Evolutionary conservation across 2,329 filamentous ascomycete genomes (phyloP), one percentile per base, ranked within the genome.

Genomic region (Claviceps pazoutovae): DNA sequence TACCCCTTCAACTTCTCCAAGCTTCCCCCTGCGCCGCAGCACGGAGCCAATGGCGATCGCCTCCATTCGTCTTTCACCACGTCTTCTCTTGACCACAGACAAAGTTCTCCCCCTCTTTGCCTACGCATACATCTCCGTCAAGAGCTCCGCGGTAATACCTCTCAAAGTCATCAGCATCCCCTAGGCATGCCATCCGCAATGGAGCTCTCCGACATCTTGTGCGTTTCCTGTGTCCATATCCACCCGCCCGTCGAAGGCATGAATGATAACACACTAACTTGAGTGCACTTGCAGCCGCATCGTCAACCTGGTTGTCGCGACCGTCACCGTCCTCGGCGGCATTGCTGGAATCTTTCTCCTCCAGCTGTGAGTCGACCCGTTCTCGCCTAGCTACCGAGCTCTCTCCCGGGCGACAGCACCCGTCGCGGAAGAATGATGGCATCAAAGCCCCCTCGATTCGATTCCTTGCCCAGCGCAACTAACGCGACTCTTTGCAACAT

Each of bases 161-260:
- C 38, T 26, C 16, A 38, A 42, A 19, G 16, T 19, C 46, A n/a
- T 17, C 37, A 49, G 9, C 21, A 46, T 30, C 30, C 7, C 19
- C 16, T 44, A 23, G 42, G 23, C 19, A 21, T 21, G 42, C 13
- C 13, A 23, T 44, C 11, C 64, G 74, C 66, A 59, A 95, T 95
- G 88, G 89, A 95, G 71, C 87, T 89, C 74, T 91, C 88, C 57
- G 88, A 95, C 71, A 83, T 83, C 68, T 94, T 95, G 88, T 94
- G 77, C 73, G 86, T 63, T 39, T 49, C 48, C 16, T 44, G 6
- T 17, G 23, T 17, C 34, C 19, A 30, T 9, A 9, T 14, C 26
- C 19, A 16, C 38, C 49, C 23, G 21, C 43, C 16, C 4, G 46
- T 50, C 36, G 42, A 36, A 51, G 34, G 26, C 46, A 54, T 55